Evolutionary conservation across 331 rosid species (phyloP), one percentile per base, ranked within the genome.

Genomic region (Malus hybrid): DNA sequence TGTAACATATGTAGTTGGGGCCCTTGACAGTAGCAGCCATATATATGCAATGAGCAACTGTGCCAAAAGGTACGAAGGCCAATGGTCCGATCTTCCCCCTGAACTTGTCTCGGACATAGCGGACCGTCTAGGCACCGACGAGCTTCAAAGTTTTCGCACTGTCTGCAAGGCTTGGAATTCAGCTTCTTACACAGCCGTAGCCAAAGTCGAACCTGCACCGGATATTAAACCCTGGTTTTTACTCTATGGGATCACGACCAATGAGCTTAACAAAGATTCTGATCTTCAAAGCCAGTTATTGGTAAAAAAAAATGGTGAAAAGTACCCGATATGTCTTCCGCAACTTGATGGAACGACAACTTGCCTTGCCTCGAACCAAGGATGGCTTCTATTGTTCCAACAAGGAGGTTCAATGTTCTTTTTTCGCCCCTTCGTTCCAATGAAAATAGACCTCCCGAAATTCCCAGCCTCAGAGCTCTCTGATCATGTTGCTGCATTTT

Each of bases 141-240:
- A 65, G 34, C 69, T 81, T 60, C 67, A 65, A 8, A 46, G 77
- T 24, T 81, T 81, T 57, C 70, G 69, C 6, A 15, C 59, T 60
- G 81, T 76, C 70, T 70, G 81, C 78, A 76, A 81, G 32, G 74
- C 62, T 20, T 80, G 80, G 80, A 28, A 64, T 3, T 36, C 52
- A 16, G 68, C 84, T 55, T 61, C 83, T 19, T 44, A 56, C 61
- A 22, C 57, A 2, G 68, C 77, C 1, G 42, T 69, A 2, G 66
- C 80, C n/a, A 34, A 66, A 39, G 19, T 64, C 6, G 64, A 81
- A 20, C 68, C 72, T 24, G 67, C 48, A 5, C 39, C 34, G 7
- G 72, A 57, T 22, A 18, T 15, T 28, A 10, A 22, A 16, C 81
- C 71, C 6, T 71, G 77, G 78, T 71, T 81, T 46, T 71, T 81